Evolutionary conservation across 2,329 filamentous ascomycete genomes (phyloP), one percentile per base, ranked within the genome.

Genomic region (Pleomassaria siparia): DNA sequence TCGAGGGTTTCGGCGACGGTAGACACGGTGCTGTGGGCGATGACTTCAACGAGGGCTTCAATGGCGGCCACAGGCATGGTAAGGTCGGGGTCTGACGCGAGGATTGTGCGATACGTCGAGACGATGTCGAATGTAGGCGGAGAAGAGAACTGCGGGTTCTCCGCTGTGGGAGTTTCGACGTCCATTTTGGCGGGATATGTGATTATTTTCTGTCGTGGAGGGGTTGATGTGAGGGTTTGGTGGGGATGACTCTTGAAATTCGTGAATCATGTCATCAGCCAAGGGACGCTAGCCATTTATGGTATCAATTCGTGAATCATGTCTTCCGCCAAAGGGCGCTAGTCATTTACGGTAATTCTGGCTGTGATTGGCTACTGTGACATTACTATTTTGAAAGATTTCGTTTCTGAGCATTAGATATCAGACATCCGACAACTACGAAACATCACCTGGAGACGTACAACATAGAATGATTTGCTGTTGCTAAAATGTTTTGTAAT

Each of bases 51-150:
- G 50, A 99, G 81, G 22, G 91, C 86, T 74, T 95, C 89, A 67
- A 96, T 96, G 49, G 91, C 91, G 16, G 94, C 94, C 46, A 99
- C 89, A 54, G 94, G 91, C 83, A 96, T 96, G 28, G 92, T 96
- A 44, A 97, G 81, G 53, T 95, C 89, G 10, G 87, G 80, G 69
- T 97, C 91, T 43, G 81, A 79, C 49, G 66, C 66, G 50, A 88
- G 80, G 40, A 88, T 80, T 41, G 77, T 73, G 61, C 82, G 78
- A 75, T 89, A 89, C 39, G 83, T 82, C 46, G 78, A 73, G 58
- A 87, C 84, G 51, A 89, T 84, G 69, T 78, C 73, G 60, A 75
- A 76, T 21, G 37, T 11, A 11, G 25, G 21, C 8, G 20, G 39
- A 9, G 20, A 20, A 11, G 10, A 9, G n/a, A 18, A 18, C 18